A percentile compares a stretch with the other conserved stretches of the same genome.
Conservation (phyloP, 208 protist species). For the Cochliopodium minus region DNA sequence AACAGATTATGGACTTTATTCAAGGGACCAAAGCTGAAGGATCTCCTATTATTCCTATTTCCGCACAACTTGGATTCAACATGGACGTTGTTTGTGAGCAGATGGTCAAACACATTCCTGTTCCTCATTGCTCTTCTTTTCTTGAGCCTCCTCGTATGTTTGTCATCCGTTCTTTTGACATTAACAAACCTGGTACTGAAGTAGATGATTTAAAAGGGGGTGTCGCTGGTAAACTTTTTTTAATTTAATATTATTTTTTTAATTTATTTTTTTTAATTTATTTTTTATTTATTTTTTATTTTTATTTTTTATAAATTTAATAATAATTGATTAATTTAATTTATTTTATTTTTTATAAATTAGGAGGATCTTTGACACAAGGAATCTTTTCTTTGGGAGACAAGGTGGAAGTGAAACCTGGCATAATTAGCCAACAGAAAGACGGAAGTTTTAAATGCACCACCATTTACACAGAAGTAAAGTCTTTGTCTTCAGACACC, state of each 20-base stretch:
- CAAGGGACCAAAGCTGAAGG: constrained; percentile 71
- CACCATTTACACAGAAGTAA: constrained; percentile 74
- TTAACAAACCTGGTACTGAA: constrained; percentile 94
- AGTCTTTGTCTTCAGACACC: constrained; percentile 83
- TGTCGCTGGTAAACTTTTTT: constrained; percentile 91
- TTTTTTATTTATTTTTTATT: too few relatives aligned
- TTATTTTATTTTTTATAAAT: too few relatives aligned
- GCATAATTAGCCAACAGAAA: constrained; percentile 63
- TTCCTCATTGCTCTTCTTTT: constrained; percentile 84
- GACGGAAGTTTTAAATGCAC: constrained; percentile 67
- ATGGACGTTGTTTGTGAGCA: constrained; percentile 94
- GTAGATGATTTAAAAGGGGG: constrained; percentile 86
- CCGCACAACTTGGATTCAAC: constrained; percentile 91
- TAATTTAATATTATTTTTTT: too few relatives aligned
- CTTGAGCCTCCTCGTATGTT: constrained; percentile 72
- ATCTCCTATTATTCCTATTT: constrained; percentile 94
- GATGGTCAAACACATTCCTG: constrained; percentile 81
- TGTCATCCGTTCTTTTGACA: constrained; percentile 98
- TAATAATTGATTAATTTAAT: too few relatives aligned
- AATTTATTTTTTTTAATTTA: too few relatives aligned
- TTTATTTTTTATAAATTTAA: too few relatives aligned
- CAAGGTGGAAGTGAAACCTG: constrained; percentile 95
- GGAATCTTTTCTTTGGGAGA: constrained; percentile 89
- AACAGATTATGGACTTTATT: constrained; percentile 70
- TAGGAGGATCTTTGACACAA: constrained; percentile 88